Base-by-base conservation (phyloP, 139 green algal genomes). In the Penium margaritaceum region DNA sequence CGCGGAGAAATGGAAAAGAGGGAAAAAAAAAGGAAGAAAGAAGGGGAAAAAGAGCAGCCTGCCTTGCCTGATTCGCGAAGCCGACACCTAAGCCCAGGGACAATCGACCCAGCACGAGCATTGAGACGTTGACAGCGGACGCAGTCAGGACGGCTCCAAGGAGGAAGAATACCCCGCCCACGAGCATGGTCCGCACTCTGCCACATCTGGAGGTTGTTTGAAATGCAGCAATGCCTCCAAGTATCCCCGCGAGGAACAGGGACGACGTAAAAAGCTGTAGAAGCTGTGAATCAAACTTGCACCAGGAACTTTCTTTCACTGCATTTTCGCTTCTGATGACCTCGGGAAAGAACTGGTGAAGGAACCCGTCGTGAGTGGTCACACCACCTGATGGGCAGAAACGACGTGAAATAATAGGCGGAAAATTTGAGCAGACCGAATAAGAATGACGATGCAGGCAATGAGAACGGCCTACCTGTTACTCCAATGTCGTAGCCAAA, bases 21-120 rank as follows among this genome's bases (percentile, higher is more conserved):
- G 41, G 9, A 51, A 12, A 51, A 9, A 12, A 12, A 51, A 12
- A 9, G 41, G 41, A 9, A 51, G 41, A 51, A 9, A 51, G 41
- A 51, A 12, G 12, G 41, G 41, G 12, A 51, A 12, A 51, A 9
- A 51, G 12, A 21, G 41, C 41, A 51, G 41, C 41, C 41, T 21
- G 41, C 12, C 41, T 12, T 54, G 47, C 61, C 64, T 77, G 72
- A 43, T 83, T 90, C 38, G 86, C 85, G 67, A 91, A 84, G 15
- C 88, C 89, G 17, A 95, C 84, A 3, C 86, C 89, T 15, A 95
- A 60, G 17, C 89, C 89, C 21, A 95, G 75, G 27, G 88, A 71
- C 15, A 91, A 60, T 27, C 89, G 82, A 2, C 89, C 89, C 2
- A 88, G 63, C 43, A 91, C 75, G 14, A 95, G 83, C 88, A 90